Percentiles rank a stretch among this genome's conserved stretches.
phyloP scores from a whole-genome alignment of 2,329 filamentous ascomycete species.

The Aspergillus puulaauensis region DNA sequence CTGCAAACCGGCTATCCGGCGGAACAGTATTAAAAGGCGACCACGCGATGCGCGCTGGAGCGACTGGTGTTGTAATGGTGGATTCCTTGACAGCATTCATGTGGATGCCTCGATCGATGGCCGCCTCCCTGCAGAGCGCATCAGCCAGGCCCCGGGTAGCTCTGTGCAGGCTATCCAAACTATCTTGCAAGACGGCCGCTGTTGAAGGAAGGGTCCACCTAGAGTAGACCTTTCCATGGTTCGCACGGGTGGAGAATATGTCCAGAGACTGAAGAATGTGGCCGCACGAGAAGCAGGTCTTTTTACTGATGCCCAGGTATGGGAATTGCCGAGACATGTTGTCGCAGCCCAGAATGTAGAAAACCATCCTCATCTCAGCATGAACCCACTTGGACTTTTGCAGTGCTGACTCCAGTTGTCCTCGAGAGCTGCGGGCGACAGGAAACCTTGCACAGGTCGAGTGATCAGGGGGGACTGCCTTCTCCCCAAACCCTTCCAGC shows the following conservation, averaged over 20 bases:
- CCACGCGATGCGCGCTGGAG: not conserved
- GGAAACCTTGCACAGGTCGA: no score
- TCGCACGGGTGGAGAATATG: not conserved
- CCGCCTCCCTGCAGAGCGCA: no score
- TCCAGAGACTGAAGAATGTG: not conserved
- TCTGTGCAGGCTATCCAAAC: no score
- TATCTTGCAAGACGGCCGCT: not conserved
- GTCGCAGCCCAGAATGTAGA: not conserved
- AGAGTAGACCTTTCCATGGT: not conserved
- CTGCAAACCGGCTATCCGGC: not conserved
- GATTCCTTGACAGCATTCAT: not conserved
- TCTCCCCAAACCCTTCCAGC: not conserved
- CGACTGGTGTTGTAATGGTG: not conserved
- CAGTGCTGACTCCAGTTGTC: not conserved
- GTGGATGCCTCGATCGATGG: not conserved
- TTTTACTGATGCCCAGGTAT: not conserved
- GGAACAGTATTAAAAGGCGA: not conserved
- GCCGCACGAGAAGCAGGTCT: not conserved
- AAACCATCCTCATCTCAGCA: not conserved
- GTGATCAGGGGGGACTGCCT: not conserved
- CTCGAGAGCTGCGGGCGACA: not conserved
- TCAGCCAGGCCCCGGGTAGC: no score
- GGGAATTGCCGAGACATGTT: not conserved
- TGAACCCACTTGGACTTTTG: not conserved
- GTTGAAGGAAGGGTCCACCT: not conserved